These are phyloP conservation scores for Chlamydomonas asymmetrica DNA, from an alignment of 139 green algal genomes.

Conservation along the genomic window DNA sequence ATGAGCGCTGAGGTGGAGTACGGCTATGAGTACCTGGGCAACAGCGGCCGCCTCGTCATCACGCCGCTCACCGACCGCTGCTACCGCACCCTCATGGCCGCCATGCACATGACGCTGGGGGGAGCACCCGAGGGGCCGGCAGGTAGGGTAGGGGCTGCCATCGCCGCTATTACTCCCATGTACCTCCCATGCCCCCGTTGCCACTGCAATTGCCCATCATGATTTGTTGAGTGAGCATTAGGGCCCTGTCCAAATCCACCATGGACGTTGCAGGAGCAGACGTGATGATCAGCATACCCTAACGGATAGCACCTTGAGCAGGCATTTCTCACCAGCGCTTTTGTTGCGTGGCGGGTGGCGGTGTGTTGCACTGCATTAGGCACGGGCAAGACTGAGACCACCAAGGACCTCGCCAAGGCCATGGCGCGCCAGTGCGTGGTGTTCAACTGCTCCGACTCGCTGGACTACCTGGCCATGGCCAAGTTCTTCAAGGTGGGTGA, in stretches of 20 bases:
- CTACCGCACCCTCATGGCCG: slow-evolving; percentile 58
- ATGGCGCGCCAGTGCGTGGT: slow-evolving; percentile 69
- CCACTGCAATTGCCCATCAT: too few species aligned
- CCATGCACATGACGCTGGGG: slow-evolving; percentile 58
- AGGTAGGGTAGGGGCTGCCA: background rate
- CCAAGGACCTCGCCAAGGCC: slow-evolving; percentile 73
- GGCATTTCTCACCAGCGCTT: too few species aligned
- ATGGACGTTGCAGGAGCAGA: too few species aligned
- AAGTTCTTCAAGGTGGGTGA: slow-evolving; percentile 65
- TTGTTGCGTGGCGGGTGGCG: too few species aligned
- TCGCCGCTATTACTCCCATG: too few species aligned
- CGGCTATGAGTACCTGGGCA: slow-evolving; percentile 65
- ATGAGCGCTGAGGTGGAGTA: slow-evolving; percentile 65
- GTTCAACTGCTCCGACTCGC: slow-evolving; percentile 68
- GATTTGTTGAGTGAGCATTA: too few species aligned
- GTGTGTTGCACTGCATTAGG: too few species aligned
- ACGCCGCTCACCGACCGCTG: slow-evolving; percentile 60
- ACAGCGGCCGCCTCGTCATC: slow-evolving; percentile 59
- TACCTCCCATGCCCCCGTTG: too few species aligned
- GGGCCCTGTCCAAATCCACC: too few species aligned
- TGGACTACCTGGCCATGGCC: slow-evolving; percentile 63
- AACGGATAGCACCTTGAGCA: too few species aligned
- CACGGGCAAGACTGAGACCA: slow-evolving; percentile 67
- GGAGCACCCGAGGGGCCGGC: slow-evolving; percentile 50
- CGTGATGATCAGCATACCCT: too few species aligned